Percentiles rank a stretch among this genome's conserved stretches.
Evolutionary conservation across 179 eudicot genomes (phyloP).

Genomic region (Camellia oleifera): DNA sequence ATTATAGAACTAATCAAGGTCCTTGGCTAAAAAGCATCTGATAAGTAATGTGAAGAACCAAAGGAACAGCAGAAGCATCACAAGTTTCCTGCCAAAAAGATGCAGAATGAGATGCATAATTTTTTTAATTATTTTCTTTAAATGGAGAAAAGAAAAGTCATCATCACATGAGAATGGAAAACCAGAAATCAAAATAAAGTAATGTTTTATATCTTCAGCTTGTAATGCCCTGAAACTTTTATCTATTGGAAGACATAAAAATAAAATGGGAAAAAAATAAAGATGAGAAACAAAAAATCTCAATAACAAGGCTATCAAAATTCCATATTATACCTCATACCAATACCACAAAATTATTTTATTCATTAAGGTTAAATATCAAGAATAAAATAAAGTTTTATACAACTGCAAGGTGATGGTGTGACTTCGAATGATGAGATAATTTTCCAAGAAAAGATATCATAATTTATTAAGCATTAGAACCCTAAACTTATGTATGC

Average conservation of each 20-base stretch:
- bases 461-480: background rate
- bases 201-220: background rate
- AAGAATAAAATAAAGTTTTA: background rate
- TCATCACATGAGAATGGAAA: background rate
- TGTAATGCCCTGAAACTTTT: background rate
- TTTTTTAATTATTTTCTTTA: background rate
- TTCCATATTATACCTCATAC: background rate
- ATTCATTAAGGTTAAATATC: background rate
- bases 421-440: background rate
- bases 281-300: background rate
- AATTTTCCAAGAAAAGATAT: background rate
- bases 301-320: background rate
- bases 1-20: background rate
- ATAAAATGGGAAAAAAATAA: background rate
- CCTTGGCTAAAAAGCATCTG: background rate
- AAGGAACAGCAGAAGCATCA: background rate
- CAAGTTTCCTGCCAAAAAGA: background rate
- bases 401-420: background rate
- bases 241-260: background rate
- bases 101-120: background rate
- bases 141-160: background rate
- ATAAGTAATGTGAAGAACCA: background rate
- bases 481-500: background rate
- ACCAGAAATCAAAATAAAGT: background rate
- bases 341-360: background rate